Evolutionary conservation across 164 flowering plant species (phyloP).

Genomic region (Malania oleifera): DNA sequence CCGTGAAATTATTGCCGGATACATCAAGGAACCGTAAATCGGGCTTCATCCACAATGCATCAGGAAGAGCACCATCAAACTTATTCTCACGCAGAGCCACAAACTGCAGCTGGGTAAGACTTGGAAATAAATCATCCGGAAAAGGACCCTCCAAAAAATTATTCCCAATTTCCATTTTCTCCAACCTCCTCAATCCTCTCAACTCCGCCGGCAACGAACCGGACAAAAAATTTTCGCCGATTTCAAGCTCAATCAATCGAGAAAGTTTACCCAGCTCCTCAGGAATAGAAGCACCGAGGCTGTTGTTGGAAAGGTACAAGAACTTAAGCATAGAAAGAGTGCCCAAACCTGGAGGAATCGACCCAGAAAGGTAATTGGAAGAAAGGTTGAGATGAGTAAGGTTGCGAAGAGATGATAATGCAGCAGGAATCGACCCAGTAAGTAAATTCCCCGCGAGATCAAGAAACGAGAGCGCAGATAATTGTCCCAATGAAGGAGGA

Average conservation of each 20-base stretch:
- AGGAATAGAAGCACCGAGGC: slow-evolving; percentile 46
- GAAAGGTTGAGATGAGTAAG: slow-evolving; percentile 28
- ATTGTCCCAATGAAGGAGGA: slow-evolving; percentile 26
- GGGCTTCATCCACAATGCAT: slow-evolving; percentile 37
- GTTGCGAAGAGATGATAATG: slow-evolving; percentile 24
- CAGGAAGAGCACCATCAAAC: slow-evolving; percentile 45
- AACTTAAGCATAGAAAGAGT: slow-evolving; percentile 25
- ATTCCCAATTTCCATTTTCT: slow-evolving; percentile 26
- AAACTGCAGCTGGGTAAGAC: slow-evolving; percentile 29
- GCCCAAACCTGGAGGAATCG: slow-evolving; percentile 30
- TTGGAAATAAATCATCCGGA: slow-evolving; percentile 36
- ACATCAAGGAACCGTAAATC: slow-evolving; percentile 46
- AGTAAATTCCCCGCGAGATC: slow-evolving; percentile 38
- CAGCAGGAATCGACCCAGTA: slow-evolving; percentile 44
- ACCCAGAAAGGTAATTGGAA: slow-evolving; percentile 37
- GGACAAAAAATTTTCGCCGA: slow-evolving; percentile 48
- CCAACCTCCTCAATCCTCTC: slow-evolving; percentile 41
- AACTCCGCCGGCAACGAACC: slow-evolving; percentile 54
- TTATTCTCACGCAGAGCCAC: slow-evolving; percentile 39
- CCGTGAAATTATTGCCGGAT: slow-evolving; percentile 60
- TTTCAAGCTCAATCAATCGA: slow-evolving; percentile 53
- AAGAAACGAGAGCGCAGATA: slow-evolving; percentile 23
- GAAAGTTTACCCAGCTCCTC: slow-evolving; percentile 44
- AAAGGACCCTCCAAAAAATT: slow-evolving; percentile 43
- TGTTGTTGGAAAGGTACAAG: slow-evolving; percentile 55